Conservation (phyloP, 345 rosid genomes). For the Alliaria petiolata region DNA sequence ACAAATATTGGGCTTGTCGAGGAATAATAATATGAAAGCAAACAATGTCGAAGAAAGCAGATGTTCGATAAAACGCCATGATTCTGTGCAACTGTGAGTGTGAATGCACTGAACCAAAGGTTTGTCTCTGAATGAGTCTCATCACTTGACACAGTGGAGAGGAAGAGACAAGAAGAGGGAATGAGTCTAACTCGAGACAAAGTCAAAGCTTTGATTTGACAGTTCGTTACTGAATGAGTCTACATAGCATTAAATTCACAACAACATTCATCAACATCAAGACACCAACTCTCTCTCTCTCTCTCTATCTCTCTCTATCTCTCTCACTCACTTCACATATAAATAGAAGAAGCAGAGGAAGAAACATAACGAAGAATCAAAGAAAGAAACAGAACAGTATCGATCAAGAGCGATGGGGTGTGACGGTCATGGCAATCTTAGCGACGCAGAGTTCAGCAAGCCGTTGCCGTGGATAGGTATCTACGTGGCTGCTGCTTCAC, state of each 20-base stretch:
- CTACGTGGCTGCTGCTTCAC: conserved; percentile 75
- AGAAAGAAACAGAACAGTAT: background rate
- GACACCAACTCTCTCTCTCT: background rate
- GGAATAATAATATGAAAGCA: background rate
- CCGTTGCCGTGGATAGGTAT: conserved; percentile 86
- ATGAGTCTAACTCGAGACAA: background rate
- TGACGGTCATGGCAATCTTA: conserved; percentile 51
- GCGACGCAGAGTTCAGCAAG: conserved; percentile 51
- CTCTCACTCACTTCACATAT: background rate
- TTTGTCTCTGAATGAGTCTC: background rate
- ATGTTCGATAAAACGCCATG: too few species aligned
- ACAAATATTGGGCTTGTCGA: background rate
- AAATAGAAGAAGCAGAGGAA: background rate
- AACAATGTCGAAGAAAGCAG: too few species aligned
- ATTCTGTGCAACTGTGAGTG: background rate
- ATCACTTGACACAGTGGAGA: background rate
- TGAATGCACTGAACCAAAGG: background rate
- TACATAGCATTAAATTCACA: background rate
- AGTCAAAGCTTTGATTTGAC: background rate
- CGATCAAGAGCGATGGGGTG: conserved; percentile 41
- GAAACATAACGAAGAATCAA: background rate
- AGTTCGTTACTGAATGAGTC: conserved; percentile 1
- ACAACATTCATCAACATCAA: background rate
- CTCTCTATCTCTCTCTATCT: background rate
- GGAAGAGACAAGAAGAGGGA: background rate